These are phyloP conservation scores for Mycosphaerella sp. DNA, from an alignment of 2,329 filamentous ascomycete genomes.

Conservation along the genomic window DNA sequence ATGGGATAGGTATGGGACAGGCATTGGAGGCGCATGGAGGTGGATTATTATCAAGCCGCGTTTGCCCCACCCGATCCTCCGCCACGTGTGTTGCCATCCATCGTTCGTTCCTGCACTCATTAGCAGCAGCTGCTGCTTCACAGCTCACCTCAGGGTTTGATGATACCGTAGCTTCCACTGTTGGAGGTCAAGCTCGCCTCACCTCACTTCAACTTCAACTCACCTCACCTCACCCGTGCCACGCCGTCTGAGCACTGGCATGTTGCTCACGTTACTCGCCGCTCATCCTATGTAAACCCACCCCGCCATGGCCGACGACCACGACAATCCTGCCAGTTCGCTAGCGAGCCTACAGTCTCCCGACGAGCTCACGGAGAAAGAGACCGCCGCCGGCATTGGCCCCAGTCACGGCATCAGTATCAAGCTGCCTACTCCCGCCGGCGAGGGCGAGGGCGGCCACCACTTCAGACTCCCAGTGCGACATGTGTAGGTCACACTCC, in stretches of 20 bases:
- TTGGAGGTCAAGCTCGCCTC: too few relatives aligned
- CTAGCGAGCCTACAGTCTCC: conserved; percentile 3
- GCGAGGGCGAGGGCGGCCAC: conserved; percentile 29
- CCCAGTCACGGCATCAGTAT: conserved; percentile 42
- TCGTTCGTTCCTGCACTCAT: too few relatives aligned
- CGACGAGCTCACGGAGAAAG: conserved; percentile 6
- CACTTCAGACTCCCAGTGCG: conserved; percentile 45
- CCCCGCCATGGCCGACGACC: conserved; percentile 14
- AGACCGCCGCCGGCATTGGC: conserved; percentile 35
- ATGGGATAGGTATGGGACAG: too few relatives aligned
- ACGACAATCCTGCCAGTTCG: not conserved
- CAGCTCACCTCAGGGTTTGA: too few relatives aligned
- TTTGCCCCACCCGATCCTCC: too few relatives aligned
- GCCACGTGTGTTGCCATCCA: too few relatives aligned
- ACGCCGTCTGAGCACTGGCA: not conserved
- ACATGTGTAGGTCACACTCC: conserved; percentile 43
- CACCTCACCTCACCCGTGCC: not conserved
- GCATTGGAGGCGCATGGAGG: too few relatives aligned
- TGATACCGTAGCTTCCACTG: too few relatives aligned
- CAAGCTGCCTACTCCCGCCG: conserved; percentile 39
- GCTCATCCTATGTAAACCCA: conserved; percentile 6
- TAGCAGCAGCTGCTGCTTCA: too few relatives aligned
- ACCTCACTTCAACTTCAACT: too few relatives aligned
- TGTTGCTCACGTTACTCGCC: not conserved
- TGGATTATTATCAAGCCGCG: too few relatives aligned